phyloP scores from a whole-genome alignment of 768 basidiomycete species.

The Suillus fuscotomentosus region DNA sequence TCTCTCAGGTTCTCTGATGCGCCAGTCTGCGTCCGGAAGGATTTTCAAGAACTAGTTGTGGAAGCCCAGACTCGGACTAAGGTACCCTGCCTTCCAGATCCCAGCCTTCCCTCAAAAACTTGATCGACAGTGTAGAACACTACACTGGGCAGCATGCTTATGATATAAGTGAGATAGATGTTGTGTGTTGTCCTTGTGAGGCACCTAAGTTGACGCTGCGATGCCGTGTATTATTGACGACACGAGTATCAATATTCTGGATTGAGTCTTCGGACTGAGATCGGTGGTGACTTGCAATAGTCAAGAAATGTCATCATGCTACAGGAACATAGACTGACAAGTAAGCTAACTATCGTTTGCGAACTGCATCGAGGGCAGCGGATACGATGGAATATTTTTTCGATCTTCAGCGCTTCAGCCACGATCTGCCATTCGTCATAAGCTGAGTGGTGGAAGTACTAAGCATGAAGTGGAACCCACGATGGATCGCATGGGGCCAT shows the following conservation, averaged over 20 bases:
- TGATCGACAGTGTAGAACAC: background rate
- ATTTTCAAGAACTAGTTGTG: background rate
- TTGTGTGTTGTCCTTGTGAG: background rate
- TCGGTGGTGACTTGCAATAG: background rate
- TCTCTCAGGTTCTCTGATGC: too few species aligned
- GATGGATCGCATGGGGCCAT: background rate
- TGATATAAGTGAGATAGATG: background rate
- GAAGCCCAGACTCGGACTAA: background rate
- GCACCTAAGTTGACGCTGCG: too few species aligned
- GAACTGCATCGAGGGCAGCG: background rate
- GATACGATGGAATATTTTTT: background rate
- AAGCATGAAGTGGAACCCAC: background rate
- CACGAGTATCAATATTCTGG: background rate
- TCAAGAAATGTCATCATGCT: background rate
- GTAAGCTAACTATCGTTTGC: background rate
- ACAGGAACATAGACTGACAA: background rate
- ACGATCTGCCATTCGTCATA: background rate
- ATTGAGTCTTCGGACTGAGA: background rate
- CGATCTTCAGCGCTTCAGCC: background rate
- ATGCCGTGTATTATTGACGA: background rate
- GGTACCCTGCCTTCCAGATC: background rate
- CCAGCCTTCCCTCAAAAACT: background rate
- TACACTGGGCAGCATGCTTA: too few species aligned
- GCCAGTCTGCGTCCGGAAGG: background rate
- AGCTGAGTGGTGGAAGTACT: background rate